These are phyloP conservation scores for Neurospora sp. DNA, from an alignment of 495 filamentous ascomycete species.

Conservation along the genomic window DNA sequence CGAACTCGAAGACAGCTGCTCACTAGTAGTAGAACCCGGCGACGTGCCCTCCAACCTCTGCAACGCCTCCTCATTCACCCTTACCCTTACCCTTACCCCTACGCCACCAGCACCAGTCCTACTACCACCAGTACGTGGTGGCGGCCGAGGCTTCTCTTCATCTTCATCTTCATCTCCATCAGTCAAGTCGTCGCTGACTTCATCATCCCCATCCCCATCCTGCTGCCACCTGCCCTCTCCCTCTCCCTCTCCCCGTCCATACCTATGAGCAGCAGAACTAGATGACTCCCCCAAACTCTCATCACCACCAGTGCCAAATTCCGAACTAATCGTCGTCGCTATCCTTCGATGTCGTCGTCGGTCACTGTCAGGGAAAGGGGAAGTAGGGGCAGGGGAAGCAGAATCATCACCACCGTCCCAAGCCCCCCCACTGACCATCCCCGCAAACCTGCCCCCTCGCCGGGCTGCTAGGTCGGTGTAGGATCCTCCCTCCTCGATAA, in stretches of 20 bases:
- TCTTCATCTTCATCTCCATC: too few relatives aligned
- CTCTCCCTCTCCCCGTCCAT: too few relatives aligned
- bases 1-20: background rate
- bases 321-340: background rate
- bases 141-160: too few relatives aligned
- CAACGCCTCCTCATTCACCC: background rate
- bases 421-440: constrained; percentile 17
- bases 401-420: background rate
- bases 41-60: background rate
- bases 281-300: background rate
- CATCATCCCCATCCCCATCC: too few relatives aligned
- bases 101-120: background rate
- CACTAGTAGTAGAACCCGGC: background rate
- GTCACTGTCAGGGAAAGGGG: too few relatives aligned
- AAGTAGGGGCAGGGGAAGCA: background rate
- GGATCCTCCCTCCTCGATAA: constrained; percentile 51
- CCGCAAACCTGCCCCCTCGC: constrained; percentile 24
- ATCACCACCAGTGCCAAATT: background rate
- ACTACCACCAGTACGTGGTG: too few relatives aligned
- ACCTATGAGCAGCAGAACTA: too few relatives aligned
- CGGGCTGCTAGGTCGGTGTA: constrained; percentile 42
- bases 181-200: too few relatives aligned
- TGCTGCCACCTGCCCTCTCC: too few relatives aligned
- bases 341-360: background rate
- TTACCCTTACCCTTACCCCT: background rate